phyloP scores from a whole-genome alignment of 352 stramenopile genomes.

The Phytophthora rubi region DNA sequence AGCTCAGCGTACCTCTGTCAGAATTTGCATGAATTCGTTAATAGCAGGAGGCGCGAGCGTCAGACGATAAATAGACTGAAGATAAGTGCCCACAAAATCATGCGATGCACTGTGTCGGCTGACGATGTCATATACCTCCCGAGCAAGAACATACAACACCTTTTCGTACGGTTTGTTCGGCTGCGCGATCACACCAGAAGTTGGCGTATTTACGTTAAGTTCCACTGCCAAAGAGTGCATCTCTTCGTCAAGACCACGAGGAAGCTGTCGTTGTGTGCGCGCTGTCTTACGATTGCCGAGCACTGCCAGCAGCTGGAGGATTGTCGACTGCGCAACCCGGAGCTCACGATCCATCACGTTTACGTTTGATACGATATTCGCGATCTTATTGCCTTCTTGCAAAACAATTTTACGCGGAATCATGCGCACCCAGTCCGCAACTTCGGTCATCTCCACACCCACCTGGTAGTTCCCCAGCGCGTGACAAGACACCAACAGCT shows the following conservation, averaged over 20 bases:
- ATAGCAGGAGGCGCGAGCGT: conserved; percentile 66
- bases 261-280: conserved; percentile 65
- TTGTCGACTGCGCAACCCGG: conserved; percentile 64
- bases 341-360: conserved; percentile 76
- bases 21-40: conserved; percentile 77
- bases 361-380: conserved; percentile 42
- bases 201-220: conserved; percentile 81
- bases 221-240: conserved; percentile 81
- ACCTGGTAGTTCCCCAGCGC: conserved; percentile 76
- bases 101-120: conserved; percentile 62
- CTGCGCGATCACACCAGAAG: conserved; percentile 71
- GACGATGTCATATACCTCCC: conserved; percentile 77
- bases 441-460: conserved; percentile 53
- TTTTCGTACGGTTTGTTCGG: conserved; percentile 85
- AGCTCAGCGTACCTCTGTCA: conserved; percentile 62
- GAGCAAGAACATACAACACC: conserved; percentile 63
- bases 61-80: conserved; percentile 80
- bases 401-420: conserved; percentile 79
- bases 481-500: conserved; percentile 79
- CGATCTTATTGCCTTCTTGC: conserved; percentile 62
- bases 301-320: conserved; percentile 64
- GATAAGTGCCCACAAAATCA: conserved; percentile 73
- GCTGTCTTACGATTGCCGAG: conserved; percentile 72
- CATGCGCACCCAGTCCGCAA: conserved; percentile 70
- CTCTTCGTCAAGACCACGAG: conserved; percentile 69